phyloP scores from a whole-genome alignment of 2,329 filamentous ascomycete species.

The Venturia carpophila region DNA sequence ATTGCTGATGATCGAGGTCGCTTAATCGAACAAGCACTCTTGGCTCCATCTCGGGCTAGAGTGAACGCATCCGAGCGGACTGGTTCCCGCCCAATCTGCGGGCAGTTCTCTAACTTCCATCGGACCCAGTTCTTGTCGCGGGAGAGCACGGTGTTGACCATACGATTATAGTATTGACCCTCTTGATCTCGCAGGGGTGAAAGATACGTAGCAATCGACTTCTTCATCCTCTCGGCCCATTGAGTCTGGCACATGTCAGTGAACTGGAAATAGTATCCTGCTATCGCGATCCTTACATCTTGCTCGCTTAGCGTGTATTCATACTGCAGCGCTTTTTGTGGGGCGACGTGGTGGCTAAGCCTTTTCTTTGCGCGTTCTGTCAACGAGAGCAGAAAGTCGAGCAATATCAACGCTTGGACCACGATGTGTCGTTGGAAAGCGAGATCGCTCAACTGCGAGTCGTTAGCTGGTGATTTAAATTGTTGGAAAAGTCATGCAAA shows the following conservation, averaged over 20 bases:
- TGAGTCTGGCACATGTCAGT: constrained; percentile 48
- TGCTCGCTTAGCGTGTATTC: constrained; percentile 69
- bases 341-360: constrained; percentile 53
- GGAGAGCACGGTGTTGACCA: constrained; percentile 92
- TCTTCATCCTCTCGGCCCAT: constrained; percentile 76
- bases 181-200: constrained; percentile 66
- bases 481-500: constrained; percentile 34
- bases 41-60: constrained; percentile 58
- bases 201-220: constrained; percentile 72
- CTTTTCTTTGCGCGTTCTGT: constrained; percentile 76
- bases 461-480: constrained; percentile 12
- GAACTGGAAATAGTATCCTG: constrained; percentile 27
- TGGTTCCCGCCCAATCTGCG: constrained; percentile 69
- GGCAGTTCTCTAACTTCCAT: constrained; percentile 95
- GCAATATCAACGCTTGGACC: constrained; percentile 86
- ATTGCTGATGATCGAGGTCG: constrained; percentile 60
- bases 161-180: constrained; percentile 88
- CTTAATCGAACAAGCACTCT: constrained; percentile 61
- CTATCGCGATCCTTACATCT: constrained; percentile 53
- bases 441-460: constrained; percentile 72
- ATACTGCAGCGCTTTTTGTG: constrained; percentile 86
- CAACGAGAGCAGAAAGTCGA: constrained; percentile 91
- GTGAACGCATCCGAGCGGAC: constrained; percentile 62
- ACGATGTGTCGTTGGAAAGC: constrained; percentile 91
- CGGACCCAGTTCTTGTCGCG: constrained; percentile 98